Percentiles rank a stretch among this genome's conserved stretches.
These are phyloP conservation scores for Lachnellula subtilissima DNA, from an alignment of 2,329 filamentous ascomycete genomes.

Conservation along the genomic window DNA sequence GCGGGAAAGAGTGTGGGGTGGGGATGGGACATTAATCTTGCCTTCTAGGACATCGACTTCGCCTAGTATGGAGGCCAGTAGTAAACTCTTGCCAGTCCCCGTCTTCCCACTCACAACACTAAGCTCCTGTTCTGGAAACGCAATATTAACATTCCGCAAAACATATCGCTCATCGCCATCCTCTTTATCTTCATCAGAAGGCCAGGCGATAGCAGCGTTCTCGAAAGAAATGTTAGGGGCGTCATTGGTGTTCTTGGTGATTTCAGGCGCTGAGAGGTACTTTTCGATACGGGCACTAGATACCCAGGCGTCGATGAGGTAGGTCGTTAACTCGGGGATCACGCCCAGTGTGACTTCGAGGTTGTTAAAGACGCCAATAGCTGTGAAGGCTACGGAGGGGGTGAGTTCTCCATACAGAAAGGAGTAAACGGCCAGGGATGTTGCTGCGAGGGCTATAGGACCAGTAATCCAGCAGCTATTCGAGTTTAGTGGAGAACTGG, in stretches of 20 bases:
- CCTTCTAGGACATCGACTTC: conserved; percentile 68
- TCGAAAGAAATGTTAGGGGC: conserved; percentile 61
- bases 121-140: conserved; percentile 64
- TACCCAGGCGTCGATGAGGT: conserved; percentile 67
- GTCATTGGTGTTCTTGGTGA: conserved; percentile 46
- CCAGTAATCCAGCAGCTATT: conserved; percentile 62
- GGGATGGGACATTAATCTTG: conserved; percentile 49
- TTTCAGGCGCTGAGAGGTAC: conserved; percentile 65
- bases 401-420: conserved; percentile 56
- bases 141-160: conserved; percentile 58
- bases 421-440: conserved; percentile 66
- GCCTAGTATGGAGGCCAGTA: conserved; percentile 69
- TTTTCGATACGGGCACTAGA: conserved; percentile 67
- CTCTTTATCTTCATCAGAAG: conserved; percentile 58
- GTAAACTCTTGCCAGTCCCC: conserved; percentile 70
- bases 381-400: conserved; percentile 74
- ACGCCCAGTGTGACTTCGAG: conserved; percentile 67
- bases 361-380: conserved; percentile 68
- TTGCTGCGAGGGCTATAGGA: conserved; percentile 67
- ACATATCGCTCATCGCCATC: conserved; percentile 58
- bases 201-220: conserved; percentile 68
- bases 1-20: conserved; percentile 48
- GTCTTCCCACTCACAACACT: conserved; percentile 74
- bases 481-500: background rate
- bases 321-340: conserved; percentile 68